Base-by-base conservation (phyloP, 345 rosid species). In the Stellera chamaejasme region DNA sequence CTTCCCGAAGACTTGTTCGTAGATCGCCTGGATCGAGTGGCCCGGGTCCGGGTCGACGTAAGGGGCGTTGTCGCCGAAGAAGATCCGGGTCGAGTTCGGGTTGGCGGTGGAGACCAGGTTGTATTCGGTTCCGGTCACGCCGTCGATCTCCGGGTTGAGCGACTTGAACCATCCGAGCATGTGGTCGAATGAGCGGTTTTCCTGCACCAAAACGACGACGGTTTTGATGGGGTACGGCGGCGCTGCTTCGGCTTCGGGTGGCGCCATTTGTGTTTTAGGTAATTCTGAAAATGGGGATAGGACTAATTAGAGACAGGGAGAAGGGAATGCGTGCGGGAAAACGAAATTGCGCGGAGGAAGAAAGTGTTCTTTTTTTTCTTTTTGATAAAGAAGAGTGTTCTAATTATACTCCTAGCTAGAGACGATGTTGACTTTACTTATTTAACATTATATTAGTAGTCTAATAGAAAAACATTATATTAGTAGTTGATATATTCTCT, bases 141-240 rank as follows among this genome's bases (percentile, higher is more conserved):
- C 94, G 43, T 85, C 58, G 61, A 85, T 79, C 63, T 82, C 72
- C 0, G 77, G 82, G 72, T 82, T 78, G 7, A 80, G 56, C 7
- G 77, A 54, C 27, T 82, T 85, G 74, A 91, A 80, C 98, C 98
- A 91, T 1, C 96, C 98, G 0, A 91, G 65, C 88, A 88, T 88
- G 75, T 91, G 96, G 52, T 91, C 98, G 19, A 91, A 91, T 0
- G 96, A 91, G 42, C 98, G 77, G 63, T 91, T 91, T 61, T 88
- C 98, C 69, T 85, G 81, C 10, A 92, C 87, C 27, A 92, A 66
- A 39, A 92, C 83, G 10, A 92, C 96, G 0, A 88, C 51, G 4
- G 88, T 92, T 70, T 84, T 85, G 70, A 92, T 83, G 52, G 98
- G 95, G 46, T 62, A 71, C 45, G 69, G 11, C 1, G 77, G 59